A percentile compares a stretch with the other conserved stretches of the same genome.
Evolutionary conservation across 148 eudicot species (phyloP).

Genomic region (Persicaria tinctoria): DNA sequence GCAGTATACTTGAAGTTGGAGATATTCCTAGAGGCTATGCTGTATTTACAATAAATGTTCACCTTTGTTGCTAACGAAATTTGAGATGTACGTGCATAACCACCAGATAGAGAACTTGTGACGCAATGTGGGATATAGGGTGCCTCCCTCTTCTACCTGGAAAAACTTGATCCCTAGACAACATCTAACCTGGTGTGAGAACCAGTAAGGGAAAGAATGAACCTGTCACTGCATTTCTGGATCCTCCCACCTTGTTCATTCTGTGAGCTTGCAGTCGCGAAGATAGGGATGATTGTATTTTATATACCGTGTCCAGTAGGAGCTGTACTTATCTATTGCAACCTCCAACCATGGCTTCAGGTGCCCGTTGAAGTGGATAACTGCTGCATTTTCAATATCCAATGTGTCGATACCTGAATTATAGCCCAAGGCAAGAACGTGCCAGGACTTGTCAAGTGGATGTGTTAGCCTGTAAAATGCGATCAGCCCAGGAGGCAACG

Average conservation of each 20-base stretch:
- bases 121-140: neutral
- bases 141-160: too few species aligned
- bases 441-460: slow-evolving; percentile 57
- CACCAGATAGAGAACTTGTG: neutral
- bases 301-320: slow-evolving; percentile 45
- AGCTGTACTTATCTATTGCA: slow-evolving; percentile 44
- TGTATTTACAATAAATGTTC: neutral
- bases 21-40: neutral
- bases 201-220: neutral
- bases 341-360: slow-evolving; percentile 54
- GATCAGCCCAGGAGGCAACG: slow-evolving; percentile 50
- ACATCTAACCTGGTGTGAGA: too few species aligned
- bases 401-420: slow-evolving; percentile 34
- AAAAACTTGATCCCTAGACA: too few species aligned
- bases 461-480: slow-evolving; percentile 50
- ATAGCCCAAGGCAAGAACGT: slow-evolving; percentile 53
- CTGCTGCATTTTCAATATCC: slow-evolving; percentile 49
- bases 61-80: neutral
- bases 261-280: slow-evolving; percentile 35
- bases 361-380: slow-evolving; percentile 51
- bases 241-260: slow-evolving; percentile 13
- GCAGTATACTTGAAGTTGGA: neutral
- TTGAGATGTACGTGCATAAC: neutral
- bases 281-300: slow-evolving; percentile 40
- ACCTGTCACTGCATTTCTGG: slow-evolving; percentile 2